Base-by-base conservation (phyloP, 2,329 filamentous ascomycete species). In the Ophiostoma quercus region DNA sequence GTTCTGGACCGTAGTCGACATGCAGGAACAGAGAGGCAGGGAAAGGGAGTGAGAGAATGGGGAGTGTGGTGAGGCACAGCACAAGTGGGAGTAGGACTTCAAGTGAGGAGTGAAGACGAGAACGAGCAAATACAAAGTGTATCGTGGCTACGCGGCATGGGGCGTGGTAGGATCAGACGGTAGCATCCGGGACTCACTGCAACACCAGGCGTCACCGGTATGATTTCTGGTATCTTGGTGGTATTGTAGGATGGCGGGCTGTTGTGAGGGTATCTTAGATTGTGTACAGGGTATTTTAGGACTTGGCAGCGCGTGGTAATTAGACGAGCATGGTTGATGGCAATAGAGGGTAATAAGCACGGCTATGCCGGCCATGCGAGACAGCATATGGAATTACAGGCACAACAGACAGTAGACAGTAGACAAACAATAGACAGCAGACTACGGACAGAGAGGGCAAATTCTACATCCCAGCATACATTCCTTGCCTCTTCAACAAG, bases 401-500 rank as follows among this genome's bases (percentile, higher is more conserved):
- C 25, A 29, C 25, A 7, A 19, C 16, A 19, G 4, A 29, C 25
- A 29, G 5, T 47, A n/a, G 43, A n/a, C 43, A 47, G 11, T 29
- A 29, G 25, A 29, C 25, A 29, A 29, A 29, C 25, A 47, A 2
- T 47, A 47, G 43, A 47, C 43, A 47, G 43, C 25, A 29, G 25
- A 29, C 25, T 29, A 47, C 19, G n/a, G n/a, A 57, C n/a, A 7
- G 9, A 39, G 8, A 57, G 51, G 9, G n/a, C n/a, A 57, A 57
- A 25, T 34, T 34, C 34, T 54, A 57, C 22, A 57, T n/a, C 11
- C 8, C 51, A 57, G n/a, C 9, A 57, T 14, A 57, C 51, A 57
- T 57, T 57, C 51, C 51, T 57, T 57, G 16, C 51, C 22, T 57
- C 51, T 57, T 25, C 51, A 57, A 57, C 51, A 57, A 19, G n/a